Base-by-base conservation (phyloP, 2,329 filamentous ascomycete species). In the Verticillium albo-atrum region DNA sequence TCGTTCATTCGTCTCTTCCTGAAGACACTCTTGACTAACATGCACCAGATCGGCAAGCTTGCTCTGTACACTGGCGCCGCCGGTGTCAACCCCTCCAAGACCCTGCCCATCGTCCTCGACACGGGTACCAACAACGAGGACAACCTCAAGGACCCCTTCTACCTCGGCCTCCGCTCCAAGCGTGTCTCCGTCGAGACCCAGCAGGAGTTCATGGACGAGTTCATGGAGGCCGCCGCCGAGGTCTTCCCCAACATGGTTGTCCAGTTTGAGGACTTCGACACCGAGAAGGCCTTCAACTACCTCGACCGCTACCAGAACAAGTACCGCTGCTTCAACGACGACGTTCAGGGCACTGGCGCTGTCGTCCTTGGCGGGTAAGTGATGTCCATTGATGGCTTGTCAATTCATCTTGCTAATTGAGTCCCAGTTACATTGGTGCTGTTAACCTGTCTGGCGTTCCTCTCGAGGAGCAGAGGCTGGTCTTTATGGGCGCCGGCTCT, bases 231-330 rank as follows among this genome's bases (percentile, higher is more conserved):
- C 60, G 84, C 91, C 62, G 89, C 89, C 60, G 92, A 97, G 32
- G 83, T 87, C 30, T 87, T 78, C 74, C 85, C 83, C 28, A 76
- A 82, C 15, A 88, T 83, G 85, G 75, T 89, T 53, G 91, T 98
- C 63, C 95, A 98, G 74, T 98, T 97, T 68, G 94, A 98, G 75
- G 95, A 98, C 72, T 98, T 97, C 76, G 96, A 98, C 81, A 96
- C 94, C 70, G 83, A 86, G 67, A 88, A 88, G 77, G 94, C 95
- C 54, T 99, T 98, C 84, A 89, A 90, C 63, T 94, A 96, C 70
- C 85, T 98, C 47, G 90, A 95, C 72, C 87, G 92, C 62, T 98
- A 98, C 79, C 89, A 91, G 67, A 82, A 93, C 72, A 85, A 82
- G 65, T 94, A 97, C 82, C 93, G 91, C 75, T 96, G 91, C 83